Percentiles rank a stretch among this genome's conserved stretches.
These are phyloP conservation scores for Thuja plicata DNA, from an alignment of 83 land plant genomes.

Conservation along the genomic window DNA sequence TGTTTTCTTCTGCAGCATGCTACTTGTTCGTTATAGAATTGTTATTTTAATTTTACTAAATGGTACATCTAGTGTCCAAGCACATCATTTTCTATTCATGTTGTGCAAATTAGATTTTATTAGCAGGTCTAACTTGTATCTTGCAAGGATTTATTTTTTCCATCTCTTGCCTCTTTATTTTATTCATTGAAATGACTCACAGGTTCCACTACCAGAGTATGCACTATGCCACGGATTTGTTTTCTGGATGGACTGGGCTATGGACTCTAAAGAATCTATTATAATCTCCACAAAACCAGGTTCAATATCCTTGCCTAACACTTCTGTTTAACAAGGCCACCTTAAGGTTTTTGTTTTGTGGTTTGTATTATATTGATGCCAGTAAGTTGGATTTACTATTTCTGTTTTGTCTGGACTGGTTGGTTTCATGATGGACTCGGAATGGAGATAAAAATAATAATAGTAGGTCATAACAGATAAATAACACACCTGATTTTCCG, in stretches of 20 bases:
- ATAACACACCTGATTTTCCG: neutral
- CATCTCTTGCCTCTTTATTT: neutral
- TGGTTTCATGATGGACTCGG: neutral
- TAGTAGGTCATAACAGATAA: neutral
- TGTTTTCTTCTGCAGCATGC: neutral
- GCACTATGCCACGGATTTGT: constrained; percentile 70
- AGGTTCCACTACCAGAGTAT: constrained; percentile 40
- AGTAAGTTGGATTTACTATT: neutral
- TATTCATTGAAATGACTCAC: constrained; percentile 1
- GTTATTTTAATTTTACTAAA: neutral
- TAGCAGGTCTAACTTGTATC: neutral
- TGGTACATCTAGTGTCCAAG: no score
- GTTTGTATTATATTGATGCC: neutral
- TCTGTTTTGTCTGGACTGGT: neutral
- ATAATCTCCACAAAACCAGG: constrained; percentile 62
- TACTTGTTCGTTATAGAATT: neutral
- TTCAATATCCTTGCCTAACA: neutral
- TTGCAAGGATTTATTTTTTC: neutral
- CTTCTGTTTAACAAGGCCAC: no score
- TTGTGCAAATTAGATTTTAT: neutral
- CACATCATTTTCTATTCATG: neutral
- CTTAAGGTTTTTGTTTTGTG: neutral
- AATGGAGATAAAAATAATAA: neutral
- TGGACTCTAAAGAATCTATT: constrained; percentile 36
- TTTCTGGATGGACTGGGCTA: constrained; percentile 74